These are phyloP conservation scores for Citrus glauca DNA, from an alignment of 345 rosid species.

Conservation along the genomic window DNA sequence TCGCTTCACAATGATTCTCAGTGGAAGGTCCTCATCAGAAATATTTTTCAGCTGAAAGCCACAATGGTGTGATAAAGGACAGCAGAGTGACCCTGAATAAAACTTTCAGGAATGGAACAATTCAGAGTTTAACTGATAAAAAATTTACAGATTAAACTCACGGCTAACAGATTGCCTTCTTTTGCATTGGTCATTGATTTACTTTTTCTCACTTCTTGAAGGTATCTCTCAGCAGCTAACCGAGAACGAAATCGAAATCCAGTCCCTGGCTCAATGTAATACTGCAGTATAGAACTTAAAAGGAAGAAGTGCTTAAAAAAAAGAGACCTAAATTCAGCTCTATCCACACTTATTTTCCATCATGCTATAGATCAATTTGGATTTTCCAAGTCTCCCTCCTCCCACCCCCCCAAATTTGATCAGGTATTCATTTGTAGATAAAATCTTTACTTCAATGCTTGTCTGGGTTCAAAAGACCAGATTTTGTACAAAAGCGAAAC, in stretches of 20 bases:
- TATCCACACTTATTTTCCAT: background rate
- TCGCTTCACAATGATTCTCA: conserved; percentile 9
- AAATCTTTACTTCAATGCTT: background rate
- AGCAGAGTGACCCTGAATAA: background rate
- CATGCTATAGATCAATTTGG: background rate
- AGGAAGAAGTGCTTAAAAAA: background rate
- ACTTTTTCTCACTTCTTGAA: conserved; percentile 4
- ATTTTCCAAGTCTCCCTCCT: background rate
- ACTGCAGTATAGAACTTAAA: conserved; percentile 23
- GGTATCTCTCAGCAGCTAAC: conserved; percentile 25
- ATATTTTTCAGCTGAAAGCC: conserved; percentile 3
- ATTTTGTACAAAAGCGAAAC: background rate
- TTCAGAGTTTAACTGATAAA: background rate
- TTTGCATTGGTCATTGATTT: conserved; percentile 11
- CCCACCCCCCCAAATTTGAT: background rate
- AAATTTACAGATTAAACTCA: background rate
- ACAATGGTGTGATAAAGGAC: background rate
- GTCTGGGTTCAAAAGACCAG: background rate
- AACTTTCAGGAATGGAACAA: background rate
- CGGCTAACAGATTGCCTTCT: conserved; percentile 6
- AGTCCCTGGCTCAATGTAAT: conserved; percentile 39
- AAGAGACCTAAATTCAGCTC: background rate
- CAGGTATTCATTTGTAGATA: background rate
- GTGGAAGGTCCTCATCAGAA: conserved; percentile 1
- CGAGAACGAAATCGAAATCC: conserved; percentile 29